These are phyloP conservation scores for Botryotinia calthae DNA, from an alignment of 2,329 filamentous ascomycete genomes.

Conservation along the genomic window DNA sequence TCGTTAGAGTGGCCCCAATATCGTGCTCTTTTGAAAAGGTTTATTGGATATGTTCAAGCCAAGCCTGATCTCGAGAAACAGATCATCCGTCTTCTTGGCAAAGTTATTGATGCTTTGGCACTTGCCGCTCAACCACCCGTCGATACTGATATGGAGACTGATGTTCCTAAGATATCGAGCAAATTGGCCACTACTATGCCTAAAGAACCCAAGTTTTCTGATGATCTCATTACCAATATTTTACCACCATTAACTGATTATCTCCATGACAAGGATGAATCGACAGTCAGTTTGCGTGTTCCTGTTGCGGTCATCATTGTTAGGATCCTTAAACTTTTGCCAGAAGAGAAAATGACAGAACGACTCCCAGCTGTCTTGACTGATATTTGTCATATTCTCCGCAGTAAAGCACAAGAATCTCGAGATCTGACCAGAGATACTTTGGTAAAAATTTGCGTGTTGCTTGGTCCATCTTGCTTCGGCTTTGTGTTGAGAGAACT, in stretches of 20 bases:
- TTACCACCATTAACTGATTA: constrained; percentile 78
- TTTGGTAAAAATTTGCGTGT: constrained; percentile 74
- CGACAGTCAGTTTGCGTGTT: constrained; percentile 87
- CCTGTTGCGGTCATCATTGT: constrained; percentile 86
- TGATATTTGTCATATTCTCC: constrained; percentile 88
- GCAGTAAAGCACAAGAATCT: constrained; percentile 83
- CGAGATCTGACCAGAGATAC: constrained; percentile 90
- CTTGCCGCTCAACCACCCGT: constrained; percentile 45
- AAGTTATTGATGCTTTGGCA: constrained; percentile 74
- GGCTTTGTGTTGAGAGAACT: constrained; percentile 93
- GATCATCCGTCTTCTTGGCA: constrained; percentile 76
- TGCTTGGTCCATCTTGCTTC: constrained; percentile 80
- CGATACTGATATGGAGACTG: constrained; percentile 34
- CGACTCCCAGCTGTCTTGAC: constrained; percentile 81
- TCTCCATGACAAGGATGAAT: constrained; percentile 91
- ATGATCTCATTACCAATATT: constrained; percentile 72
- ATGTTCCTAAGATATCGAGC: constrained; percentile 40
- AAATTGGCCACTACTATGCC: constrained; percentile 66
- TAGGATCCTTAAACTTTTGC: constrained; percentile 80
- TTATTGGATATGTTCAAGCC: constrained; percentile 75
- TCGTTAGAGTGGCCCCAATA: constrained; percentile 90
- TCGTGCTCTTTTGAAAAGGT: constrained; percentile 77
- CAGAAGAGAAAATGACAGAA: constrained; percentile 67
- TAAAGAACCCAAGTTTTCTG: constrained; percentile 61
- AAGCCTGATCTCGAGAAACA: constrained; percentile 84